Percentiles rank a stretch among this genome's conserved stretches.
Evolutionary conservation across 306 rosid species (phyloP).

Genomic region (Vigna radiata): DNA sequence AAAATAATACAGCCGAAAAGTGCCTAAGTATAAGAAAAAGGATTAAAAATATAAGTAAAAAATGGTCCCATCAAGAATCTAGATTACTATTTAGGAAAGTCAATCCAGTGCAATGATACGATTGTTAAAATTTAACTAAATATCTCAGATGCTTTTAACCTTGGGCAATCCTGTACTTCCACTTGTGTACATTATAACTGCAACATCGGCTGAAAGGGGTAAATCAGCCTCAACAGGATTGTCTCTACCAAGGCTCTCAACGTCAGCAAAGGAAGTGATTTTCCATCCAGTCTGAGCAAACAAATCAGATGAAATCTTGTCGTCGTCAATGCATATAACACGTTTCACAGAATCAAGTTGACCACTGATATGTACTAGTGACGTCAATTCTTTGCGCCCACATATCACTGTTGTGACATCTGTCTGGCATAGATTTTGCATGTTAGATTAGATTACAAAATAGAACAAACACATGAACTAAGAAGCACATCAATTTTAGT

Average conservation of each 20-base stretch:
- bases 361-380: constrained; percentile 69
- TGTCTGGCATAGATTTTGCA: constrained; percentile 66
- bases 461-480: constrained; percentile 5
- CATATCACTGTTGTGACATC: constrained; percentile 91
- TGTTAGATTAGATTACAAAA: background rate
- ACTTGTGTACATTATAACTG: constrained; percentile 99
- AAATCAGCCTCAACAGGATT: constrained; percentile 70
- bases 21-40: constrained; percentile 2
- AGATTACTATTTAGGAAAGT: background rate
- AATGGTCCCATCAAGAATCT: constrained; percentile 2
- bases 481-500: constrained; percentile 8
- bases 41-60: background rate
- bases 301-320: constrained; percentile 59
- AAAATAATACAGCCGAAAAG: constrained; percentile 4
- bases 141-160: constrained; percentile 62
- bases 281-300: constrained; percentile 67
- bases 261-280: constrained; percentile 64
- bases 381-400: constrained; percentile 83
- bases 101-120: constrained; percentile 32
- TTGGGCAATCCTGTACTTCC: constrained; percentile 98
- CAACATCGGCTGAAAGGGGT: constrained; percentile 85
- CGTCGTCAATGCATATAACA: constrained; percentile 81
- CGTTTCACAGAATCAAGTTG: constrained; percentile 81
- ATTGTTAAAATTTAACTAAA: constrained; percentile 8
- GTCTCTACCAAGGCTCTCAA: constrained; percentile 75